Evolutionary conservation across 2,329 filamentous ascomycete genomes (phyloP).

Genomic region (Trichoderma citrinoviride): DNA sequence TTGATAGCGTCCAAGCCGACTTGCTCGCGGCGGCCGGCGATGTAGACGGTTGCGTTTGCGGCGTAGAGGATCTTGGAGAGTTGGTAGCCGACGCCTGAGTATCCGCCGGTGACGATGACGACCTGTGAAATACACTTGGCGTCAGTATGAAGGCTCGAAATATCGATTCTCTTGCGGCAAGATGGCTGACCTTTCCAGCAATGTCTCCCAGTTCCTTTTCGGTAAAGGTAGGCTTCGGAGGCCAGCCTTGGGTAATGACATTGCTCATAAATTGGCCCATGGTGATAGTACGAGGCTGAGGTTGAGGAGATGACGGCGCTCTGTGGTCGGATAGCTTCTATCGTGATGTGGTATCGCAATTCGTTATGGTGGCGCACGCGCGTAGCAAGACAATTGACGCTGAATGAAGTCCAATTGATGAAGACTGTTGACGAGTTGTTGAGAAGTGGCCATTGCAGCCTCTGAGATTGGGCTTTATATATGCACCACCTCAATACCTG

Average conservation of each 20-base stretch:
- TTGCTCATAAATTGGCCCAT: neutral
- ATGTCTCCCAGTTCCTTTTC: conserved; percentile 63
- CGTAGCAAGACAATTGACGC: too few species aligned
- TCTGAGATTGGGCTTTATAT: too few species aligned
- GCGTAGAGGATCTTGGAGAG: conserved; percentile 53
- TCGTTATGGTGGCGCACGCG: too few species aligned
- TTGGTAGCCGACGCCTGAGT: conserved; percentile 49
- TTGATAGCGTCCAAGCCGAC: conserved; percentile 47
- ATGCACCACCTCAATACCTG: too few species aligned
- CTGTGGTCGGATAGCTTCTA: neutral
- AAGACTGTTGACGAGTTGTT: too few species aligned
- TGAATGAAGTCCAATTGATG: too few species aligned
- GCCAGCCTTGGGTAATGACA: conserved; percentile 21
- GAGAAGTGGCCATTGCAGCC: too few species aligned
- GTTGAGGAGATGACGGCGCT: neutral
- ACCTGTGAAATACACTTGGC: conserved; percentile 33
- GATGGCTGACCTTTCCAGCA: conserved; percentile 43
- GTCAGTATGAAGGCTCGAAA: neutral
- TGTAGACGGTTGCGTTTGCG: conserved; percentile 54
- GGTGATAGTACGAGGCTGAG: neutral
- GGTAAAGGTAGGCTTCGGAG: conserved; percentile 28
- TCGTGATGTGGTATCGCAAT: neutral
- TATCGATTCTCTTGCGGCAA: neutral
- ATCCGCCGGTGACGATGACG: conserved; percentile 49
- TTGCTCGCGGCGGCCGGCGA: conserved; percentile 48